Evolutionary conservation across 75 land plant genomes (phyloP).

Genomic region (Cunninghamia lanceolata): DNA sequence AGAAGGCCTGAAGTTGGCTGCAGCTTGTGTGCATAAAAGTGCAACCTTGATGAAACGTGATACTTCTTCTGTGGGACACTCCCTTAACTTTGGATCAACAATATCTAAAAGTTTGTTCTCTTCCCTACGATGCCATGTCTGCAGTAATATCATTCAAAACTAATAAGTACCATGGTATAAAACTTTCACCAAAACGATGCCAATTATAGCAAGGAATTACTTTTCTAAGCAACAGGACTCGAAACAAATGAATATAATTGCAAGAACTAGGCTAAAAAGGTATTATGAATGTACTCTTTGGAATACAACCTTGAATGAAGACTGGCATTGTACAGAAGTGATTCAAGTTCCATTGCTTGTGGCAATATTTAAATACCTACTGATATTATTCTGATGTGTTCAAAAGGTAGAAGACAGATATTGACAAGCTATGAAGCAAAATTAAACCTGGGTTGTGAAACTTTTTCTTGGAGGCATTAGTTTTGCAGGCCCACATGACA

Average conservation of each 20-base stretch:
- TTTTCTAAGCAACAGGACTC: too few species aligned
- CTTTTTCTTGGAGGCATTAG: not conserved
- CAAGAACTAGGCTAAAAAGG: not conserved
- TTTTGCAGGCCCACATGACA: not conserved
- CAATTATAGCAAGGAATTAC: not conserved
- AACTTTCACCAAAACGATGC: not conserved
- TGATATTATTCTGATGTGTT: not conserved
- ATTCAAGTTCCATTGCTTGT: not conserved
- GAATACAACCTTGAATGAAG: not conserved
- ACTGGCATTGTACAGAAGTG: not conserved
- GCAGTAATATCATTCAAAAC: constrained; percentile 10
- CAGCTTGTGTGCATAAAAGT: constrained; percentile 57
- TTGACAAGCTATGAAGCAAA: not conserved
- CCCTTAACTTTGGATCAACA: constrained; percentile 37
- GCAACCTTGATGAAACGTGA: constrained; percentile 50
- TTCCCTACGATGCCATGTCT: constrained; percentile 47
- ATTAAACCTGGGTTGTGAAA: not conserved
- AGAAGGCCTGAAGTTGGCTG: constrained; percentile 42
- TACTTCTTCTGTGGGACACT: constrained; percentile 39
- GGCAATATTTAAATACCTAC: not conserved
- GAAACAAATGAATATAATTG: not conserved
- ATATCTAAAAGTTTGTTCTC: constrained; percentile 34
- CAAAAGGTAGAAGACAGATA: not conserved
- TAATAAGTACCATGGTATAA: not conserved
- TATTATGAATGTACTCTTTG: constrained; percentile 1